A percentile compares a stretch with the other conserved stretches of the same genome.
These are phyloP conservation scores for Colletotrichum melonis DNA, from an alignment of 2,329 filamentous ascomycete species.

Conservation along the genomic window DNA sequence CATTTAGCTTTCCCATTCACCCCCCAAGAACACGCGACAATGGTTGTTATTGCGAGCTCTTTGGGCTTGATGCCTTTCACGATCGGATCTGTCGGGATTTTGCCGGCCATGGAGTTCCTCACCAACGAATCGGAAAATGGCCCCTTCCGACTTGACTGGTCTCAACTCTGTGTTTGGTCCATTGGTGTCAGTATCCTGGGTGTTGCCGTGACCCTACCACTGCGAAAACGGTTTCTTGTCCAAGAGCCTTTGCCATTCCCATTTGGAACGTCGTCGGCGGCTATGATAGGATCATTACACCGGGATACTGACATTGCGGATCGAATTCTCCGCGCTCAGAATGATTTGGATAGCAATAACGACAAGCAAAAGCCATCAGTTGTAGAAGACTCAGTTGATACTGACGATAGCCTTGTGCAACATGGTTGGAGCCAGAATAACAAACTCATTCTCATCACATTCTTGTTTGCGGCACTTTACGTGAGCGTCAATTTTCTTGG, in stretches of 20 bases:
- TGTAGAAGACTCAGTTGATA: neutral
- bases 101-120: slow-evolving; percentile 4
- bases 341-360: neutral
- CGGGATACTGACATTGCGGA: neutral
- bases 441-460: neutral
- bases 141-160: neutral
- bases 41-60: slow-evolving; percentile 3
- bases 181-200: slow-evolving; percentile 6
- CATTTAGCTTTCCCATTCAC: neutral
- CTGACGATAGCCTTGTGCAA: neutral
- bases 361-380: neutral
- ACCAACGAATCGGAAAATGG: neutral
- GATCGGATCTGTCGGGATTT: neutral
- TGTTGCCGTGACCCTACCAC: neutral
- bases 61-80: slow-evolving; percentile 10
- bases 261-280: slow-evolving; percentile 2
- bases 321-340: neutral
- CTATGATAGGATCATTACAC: slow-evolving; percentile 1
- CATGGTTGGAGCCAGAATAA: neutral
- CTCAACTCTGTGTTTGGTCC: neutral
- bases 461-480: slow-evolving; percentile 3
- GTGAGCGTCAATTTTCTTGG: neutral
- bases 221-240: neutral
- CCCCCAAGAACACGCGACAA: neutral
- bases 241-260: slow-evolving; percentile 9